Evolutionary conservation across 1,139 yeast genomes (phyloP).

Genomic region (Yamadazyma sp.): DNA sequence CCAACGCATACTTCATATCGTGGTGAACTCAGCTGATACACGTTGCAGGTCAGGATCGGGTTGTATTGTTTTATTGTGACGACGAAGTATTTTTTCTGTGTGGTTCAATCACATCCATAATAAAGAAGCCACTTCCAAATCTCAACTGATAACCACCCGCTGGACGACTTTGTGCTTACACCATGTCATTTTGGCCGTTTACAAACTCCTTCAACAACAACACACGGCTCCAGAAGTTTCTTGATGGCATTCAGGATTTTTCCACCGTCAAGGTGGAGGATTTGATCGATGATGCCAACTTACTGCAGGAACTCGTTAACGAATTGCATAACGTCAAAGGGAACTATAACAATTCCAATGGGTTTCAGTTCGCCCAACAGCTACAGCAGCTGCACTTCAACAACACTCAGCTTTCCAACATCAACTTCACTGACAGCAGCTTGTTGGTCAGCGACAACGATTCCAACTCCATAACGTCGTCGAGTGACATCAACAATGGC

Average conservation of each 20-base stretch:
- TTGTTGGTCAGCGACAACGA: slow-evolving; percentile 21
- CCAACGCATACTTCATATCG: neutral
- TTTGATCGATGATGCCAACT: slow-evolving; percentile 32
- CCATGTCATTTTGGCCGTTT: slow-evolving; percentile 53
- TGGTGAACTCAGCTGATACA: neutral
- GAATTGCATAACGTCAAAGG: slow-evolving; percentile 45
- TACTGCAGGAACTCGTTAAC: slow-evolving; percentile 41
- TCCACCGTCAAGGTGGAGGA: slow-evolving; percentile 35
- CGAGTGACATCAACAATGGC: slow-evolving; percentile 25
- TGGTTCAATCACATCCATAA: neutral
- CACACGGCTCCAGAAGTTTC: slow-evolving; percentile 42
- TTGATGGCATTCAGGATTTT: slow-evolving; percentile 40
- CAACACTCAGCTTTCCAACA: slow-evolving; percentile 4
- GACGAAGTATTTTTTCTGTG: neutral
- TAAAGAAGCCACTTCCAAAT: neutral
- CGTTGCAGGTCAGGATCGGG: neutral
- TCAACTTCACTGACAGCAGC: neutral
- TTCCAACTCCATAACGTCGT: slow-evolving; percentile 38
- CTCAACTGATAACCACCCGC: neutral
- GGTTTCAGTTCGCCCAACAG: slow-evolving; percentile 35
- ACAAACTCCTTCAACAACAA: slow-evolving; percentile 40
- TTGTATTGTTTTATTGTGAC: too few species aligned
- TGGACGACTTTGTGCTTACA: neutral
- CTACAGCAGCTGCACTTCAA: slow-evolving; percentile 13
- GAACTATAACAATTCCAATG: slow-evolving; percentile 28